Evolutionary conservation across 2,329 filamentous ascomycete species (phyloP).

Genomic region (Apiospora hydei): DNA sequence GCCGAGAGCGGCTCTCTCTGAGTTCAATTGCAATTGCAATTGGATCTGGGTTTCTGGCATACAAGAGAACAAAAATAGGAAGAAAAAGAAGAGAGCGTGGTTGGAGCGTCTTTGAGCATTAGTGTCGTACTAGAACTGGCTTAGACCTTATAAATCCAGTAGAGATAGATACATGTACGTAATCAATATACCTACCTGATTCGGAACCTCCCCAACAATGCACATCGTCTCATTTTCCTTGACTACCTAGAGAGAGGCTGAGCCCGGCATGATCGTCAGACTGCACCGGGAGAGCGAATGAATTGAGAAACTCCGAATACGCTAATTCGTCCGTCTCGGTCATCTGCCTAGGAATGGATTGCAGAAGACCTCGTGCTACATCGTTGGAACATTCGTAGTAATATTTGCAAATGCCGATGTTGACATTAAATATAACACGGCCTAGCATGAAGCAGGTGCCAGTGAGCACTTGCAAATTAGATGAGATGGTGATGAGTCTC

Average conservation of each 20-base stretch:
- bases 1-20: conserved; percentile 26
- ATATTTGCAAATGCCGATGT: neutral
- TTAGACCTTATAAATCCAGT: neutral
- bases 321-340: too few species aligned
- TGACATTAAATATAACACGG: neutral
- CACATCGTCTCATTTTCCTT: neutral
- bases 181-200: neutral
- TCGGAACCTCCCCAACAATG: neutral
- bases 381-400: neutral
- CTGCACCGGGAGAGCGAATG: too few species aligned
- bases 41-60: too few species aligned
- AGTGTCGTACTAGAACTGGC: neutral
- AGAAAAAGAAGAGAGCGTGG: neutral
- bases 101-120: neutral
- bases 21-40: neutral
- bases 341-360: too few species aligned
- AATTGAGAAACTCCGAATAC: too few species aligned
- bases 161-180: neutral
- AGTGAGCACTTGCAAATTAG: too few species aligned
- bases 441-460: neutral
- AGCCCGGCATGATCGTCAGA: neutral
- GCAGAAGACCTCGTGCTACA: neutral
- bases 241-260: neutral
- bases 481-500: neutral
- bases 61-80: neutral